Conservation (phyloP, 2,329 filamentous ascomycete genomes). For the Ophioceras dolichostomum region DNA sequence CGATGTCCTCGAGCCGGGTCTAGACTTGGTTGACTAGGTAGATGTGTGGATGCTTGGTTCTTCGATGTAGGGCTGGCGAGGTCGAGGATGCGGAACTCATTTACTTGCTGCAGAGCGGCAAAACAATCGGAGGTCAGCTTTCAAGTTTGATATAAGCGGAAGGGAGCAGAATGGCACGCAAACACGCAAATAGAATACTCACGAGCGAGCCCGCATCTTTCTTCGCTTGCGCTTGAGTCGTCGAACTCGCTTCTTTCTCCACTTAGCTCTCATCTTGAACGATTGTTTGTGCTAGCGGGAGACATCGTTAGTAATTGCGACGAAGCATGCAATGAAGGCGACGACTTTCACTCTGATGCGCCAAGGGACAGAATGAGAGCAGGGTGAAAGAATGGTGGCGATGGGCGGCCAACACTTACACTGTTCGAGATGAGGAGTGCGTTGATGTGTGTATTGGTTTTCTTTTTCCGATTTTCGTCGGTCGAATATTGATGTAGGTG, state of each 20-base stretch:
- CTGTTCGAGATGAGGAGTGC: constrained; percentile 1
- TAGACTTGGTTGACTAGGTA: neutral
- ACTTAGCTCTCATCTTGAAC: constrained; percentile 84
- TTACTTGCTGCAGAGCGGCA: neutral
- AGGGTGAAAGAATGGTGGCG: no score
- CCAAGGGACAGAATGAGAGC: no score
- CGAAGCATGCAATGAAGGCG: neutral
- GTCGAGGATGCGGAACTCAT: neutral
- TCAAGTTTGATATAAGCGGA: no score
- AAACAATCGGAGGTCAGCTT: neutral
- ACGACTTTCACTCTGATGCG: no score
- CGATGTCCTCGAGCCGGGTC: neutral
- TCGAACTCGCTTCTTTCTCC: constrained; percentile 99
- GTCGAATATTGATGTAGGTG: constrained; percentile 1
- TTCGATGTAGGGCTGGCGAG: neutral
- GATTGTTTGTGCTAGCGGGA: constrained; percentile 9
- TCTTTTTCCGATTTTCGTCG: neutral
- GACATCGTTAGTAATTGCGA: neutral
- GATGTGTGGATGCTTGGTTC: neutral
- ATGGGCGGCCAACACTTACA: neutral
- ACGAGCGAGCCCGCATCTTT: constrained; percentile 99
- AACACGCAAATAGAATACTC: constrained; percentile 31
- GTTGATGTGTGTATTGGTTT: neutral
- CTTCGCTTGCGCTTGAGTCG: constrained; percentile 99
- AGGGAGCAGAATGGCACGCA: neutral